A percentile compares a stretch with the other conserved stretches of the same genome.
Conservation (phyloP, 176 grass and related monocot species). For the sorghum (Sorghum bicolor) region Sorghum_bicolor_NCBIv3 NC_012873.2:59600501-59601000, state of each 20-base stretch:
- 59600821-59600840: slow-evolving; percentile 1
- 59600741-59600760: slow-evolving; percentile 28
- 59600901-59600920: slow-evolving; percentile 26
- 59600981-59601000: slow-evolving; percentile 34
- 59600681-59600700: not conserved
- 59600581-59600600: not conserved
- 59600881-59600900: slow-evolving; percentile 22
- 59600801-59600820: not conserved
- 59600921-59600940: slow-evolving; percentile 20
- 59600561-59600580: not conserved
- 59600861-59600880: slow-evolving; percentile 14
- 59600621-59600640: slow-evolving; percentile 19
- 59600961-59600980: slow-evolving; percentile 58
- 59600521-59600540: not conserved
- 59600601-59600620: not conserved
- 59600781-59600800: slow-evolving; percentile 25
- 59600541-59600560: not conserved
- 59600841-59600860: not conserved
- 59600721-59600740: not conserved
- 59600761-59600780: slow-evolving; percentile 23
- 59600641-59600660: not conserved
- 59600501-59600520: not conserved
- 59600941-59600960: slow-evolving; percentile 33
- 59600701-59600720: slow-evolving; percentile 10
- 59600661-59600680: not conserved